These are phyloP conservation scores for Chalciporus piperatus DNA, from an alignment of 768 basidiomycete species.

Conservation along the genomic window DNA sequence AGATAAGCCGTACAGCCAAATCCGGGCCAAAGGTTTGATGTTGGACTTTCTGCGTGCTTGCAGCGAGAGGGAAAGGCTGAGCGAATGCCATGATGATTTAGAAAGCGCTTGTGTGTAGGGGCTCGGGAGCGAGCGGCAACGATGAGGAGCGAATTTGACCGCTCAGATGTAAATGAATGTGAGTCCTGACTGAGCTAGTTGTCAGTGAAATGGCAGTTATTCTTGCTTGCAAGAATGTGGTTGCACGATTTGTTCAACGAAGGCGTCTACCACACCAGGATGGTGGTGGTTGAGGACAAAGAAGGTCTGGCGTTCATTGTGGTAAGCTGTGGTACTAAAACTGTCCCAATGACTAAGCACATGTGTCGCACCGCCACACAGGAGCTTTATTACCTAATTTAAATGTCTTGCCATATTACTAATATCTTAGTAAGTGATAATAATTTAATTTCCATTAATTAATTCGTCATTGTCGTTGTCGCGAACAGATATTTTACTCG, in stretches of 20 bases:
- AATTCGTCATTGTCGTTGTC: background rate
- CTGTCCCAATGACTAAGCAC: conserved; percentile 25
- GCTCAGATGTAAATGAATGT: conserved; percentile 27
- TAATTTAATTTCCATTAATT: background rate
- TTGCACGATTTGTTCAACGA: conserved; percentile 11
- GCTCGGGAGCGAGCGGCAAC: conserved; percentile 17
- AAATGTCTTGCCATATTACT: background rate
- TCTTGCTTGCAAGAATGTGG: conserved; percentile 8
- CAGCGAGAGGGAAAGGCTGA: conserved; percentile 80
- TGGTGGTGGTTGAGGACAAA: conserved; percentile 24
- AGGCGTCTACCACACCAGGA: conserved; percentile 14
- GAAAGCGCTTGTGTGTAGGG: conserved; percentile 15
- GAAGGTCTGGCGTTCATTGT: conserved; percentile 1
- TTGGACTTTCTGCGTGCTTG: conserved; percentile 44
- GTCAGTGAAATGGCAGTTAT: conserved; percentile 13
- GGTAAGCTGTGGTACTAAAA: conserved; percentile 18
- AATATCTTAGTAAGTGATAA: background rate
- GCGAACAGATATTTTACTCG: background rate
- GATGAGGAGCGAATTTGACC: conserved; percentile 8
- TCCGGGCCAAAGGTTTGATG: conserved; percentile 74
- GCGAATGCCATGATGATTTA: conserved; percentile 54
- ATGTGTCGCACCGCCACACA: conserved; percentile 5
- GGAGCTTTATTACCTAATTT: background rate
- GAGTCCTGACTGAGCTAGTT: conserved; percentile 18
- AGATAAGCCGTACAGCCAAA: conserved; percentile 85